Percentiles rank a stretch among this genome's conserved stretches.
Evolutionary conservation across 768 basidiomycete genomes (phyloP).

Genomic region (Mycena amicta): DNA sequence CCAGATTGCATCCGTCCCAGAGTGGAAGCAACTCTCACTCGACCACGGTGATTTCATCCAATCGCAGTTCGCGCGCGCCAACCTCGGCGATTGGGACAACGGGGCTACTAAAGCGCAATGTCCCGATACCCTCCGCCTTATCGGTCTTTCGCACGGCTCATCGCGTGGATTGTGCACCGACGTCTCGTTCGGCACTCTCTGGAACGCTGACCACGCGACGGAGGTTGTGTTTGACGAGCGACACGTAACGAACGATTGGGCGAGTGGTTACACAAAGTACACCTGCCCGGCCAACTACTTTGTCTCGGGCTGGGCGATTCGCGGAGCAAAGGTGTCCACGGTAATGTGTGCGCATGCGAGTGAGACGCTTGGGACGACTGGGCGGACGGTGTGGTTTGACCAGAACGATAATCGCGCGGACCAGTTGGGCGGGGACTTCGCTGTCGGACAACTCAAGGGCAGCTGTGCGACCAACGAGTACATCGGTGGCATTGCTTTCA

Average conservation of each 20-base stretch:
- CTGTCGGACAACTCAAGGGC: slow-evolving; percentile 10
- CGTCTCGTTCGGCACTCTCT: slow-evolving; percentile 5
- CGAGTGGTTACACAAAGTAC: slow-evolving; percentile 19
- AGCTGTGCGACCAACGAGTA: slow-evolving; percentile 15
- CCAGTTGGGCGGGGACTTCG: slow-evolving; percentile 16
- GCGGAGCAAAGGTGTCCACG: slow-evolving; percentile 12
- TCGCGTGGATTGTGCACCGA: slow-evolving; percentile 20
- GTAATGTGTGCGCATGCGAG: slow-evolving; percentile 14
- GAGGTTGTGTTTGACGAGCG: slow-evolving; percentile 18
- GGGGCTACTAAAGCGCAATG: slow-evolving; percentile 18
- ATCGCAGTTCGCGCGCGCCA: slow-evolving; percentile 6
- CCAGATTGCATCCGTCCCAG: not conserved
- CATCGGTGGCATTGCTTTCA: slow-evolving; percentile 18
- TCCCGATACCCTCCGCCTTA: slow-evolving; percentile 17
- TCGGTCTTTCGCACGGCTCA: slow-evolving; percentile 14
- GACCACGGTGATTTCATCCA: slow-evolving; percentile 18
- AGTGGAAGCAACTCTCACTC: slow-evolving; percentile 16
- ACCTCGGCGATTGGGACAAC: slow-evolving; percentile 18
- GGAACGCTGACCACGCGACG: slow-evolving; percentile 2
- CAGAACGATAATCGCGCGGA: slow-evolving; percentile 16
- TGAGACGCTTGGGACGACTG: slow-evolving; percentile 5
- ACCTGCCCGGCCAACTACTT: slow-evolving; percentile 11
- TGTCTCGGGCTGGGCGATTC: slow-evolving; percentile 14
- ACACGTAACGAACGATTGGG: slow-evolving; percentile 17
- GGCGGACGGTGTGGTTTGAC: slow-evolving; percentile 23